Percentiles rank a stretch among this genome's conserved stretches.
These are phyloP conservation scores for Teratosphaeria zuluensis DNA, from an alignment of 2,329 filamentous ascomycete species.

Conservation along the genomic window DNA sequence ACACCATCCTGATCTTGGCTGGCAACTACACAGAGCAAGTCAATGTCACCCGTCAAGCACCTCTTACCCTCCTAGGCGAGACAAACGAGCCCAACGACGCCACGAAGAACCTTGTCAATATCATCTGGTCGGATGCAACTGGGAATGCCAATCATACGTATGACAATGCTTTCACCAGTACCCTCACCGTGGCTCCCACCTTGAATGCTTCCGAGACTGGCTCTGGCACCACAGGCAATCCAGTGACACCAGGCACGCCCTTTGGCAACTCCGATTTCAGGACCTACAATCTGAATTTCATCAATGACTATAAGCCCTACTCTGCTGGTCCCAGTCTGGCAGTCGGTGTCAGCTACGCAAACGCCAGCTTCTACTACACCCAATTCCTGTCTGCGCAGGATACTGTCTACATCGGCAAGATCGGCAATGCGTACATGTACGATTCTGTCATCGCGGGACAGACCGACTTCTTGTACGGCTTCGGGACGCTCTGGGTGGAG, in stretches of 20 bases:
- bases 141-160: constrained; percentile 32
- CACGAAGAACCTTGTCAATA: constrained; percentile 42
- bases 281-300: constrained; percentile 57
- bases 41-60: constrained; percentile 53
- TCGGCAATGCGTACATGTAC: constrained; percentile 57
- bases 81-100: constrained; percentile 40
- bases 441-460: constrained; percentile 52
- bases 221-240: constrained; percentile 50
- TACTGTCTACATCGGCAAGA: constrained; percentile 58
- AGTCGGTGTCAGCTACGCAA: constrained; percentile 51
- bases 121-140: constrained; percentile 51
- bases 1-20: constrained; percentile 50
- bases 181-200: constrained; percentile 54
- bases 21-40: constrained; percentile 56
- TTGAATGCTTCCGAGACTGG: constrained; percentile 54
- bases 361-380: constrained; percentile 57
- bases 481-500: constrained; percentile 48
- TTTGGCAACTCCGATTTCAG: constrained; percentile 56
- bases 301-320: constrained; percentile 48
- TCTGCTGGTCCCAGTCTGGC: constrained; percentile 50
- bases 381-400: constrained; percentile 61
- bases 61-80: constrained; percentile 53
- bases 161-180: constrained; percentile 55
- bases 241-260: constrained; percentile 50
- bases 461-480: constrained; percentile 57